phyloP scores from a whole-genome alignment of 2,329 filamentous ascomycete genomes.

The Simplicillium aogashimaense region DNA sequence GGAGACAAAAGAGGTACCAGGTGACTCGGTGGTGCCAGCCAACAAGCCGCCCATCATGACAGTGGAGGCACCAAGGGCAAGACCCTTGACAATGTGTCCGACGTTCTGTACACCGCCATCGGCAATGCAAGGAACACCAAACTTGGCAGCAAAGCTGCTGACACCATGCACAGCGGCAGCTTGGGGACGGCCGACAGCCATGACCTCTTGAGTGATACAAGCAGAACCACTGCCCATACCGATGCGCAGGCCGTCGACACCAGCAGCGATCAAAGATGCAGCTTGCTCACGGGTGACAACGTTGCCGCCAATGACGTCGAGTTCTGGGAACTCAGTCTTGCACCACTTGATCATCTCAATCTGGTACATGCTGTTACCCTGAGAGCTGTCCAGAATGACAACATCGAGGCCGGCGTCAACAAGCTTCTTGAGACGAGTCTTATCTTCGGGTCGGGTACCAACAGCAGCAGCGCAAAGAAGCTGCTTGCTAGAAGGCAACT shows the following conservation, averaged over 20 bases:
- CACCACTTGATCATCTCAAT: constrained; percentile 97
- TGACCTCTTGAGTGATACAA: constrained; percentile 98
- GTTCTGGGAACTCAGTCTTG: constrained; percentile 73
- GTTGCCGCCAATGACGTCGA: constrained; percentile 97
- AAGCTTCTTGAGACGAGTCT: constrained; percentile 72
- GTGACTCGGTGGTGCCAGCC: constrained; percentile 94
- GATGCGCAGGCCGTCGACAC: constrained; percentile 92
- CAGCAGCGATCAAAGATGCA: constrained; percentile 81
- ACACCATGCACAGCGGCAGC: constrained; percentile 89
- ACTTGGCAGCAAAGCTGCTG: constrained; percentile 77
- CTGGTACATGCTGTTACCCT: constrained; percentile 98
- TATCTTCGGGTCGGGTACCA: constrained; percentile 90
- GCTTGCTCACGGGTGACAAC: constrained; percentile 97
- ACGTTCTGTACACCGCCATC: constrained; percentile 98
- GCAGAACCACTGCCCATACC: constrained; percentile 98
- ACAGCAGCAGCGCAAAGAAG: constrained; percentile 91
- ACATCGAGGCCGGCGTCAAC: constrained; percentile 94
- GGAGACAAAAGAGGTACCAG: constrained; percentile 92
- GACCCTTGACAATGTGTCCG: constrained; percentile 96
- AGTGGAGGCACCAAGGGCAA: constrained; percentile 85
- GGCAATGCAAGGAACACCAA: constrained; percentile 95
- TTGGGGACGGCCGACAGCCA: constrained; percentile 96
- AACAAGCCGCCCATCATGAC: constrained; percentile 99
- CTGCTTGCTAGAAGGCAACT: constrained; percentile 95
- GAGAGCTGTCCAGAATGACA: constrained; percentile 89